Evolutionary conservation across 208 protist genomes (phyloP), one percentile per base, ranked within the genome.

Genomic region (Wallacemonas rigidus): DNA sequence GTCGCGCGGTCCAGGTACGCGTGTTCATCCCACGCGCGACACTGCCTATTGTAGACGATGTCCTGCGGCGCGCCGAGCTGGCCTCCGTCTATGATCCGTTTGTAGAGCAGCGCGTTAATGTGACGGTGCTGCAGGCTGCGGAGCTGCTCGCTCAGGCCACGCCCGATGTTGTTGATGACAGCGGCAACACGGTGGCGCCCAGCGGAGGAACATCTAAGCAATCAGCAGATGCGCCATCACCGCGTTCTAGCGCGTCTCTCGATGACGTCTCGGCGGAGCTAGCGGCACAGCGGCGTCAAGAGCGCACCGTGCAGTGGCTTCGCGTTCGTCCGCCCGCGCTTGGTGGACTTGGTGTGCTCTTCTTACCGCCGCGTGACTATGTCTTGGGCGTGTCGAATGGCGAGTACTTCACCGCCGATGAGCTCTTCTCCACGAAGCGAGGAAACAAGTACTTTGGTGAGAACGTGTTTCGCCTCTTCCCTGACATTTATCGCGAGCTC

Each of bases 341-440:
- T 12, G 51, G 50, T n/a, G 60, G 60, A 9, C 60, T 65, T 41
- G 60, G 60, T 5, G 60, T n/a, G 60, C 54, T 73, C 15, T 40
- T 48, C 58, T 35, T 67, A 50, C 9, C 48, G 2, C 65, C 74
- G 47, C 65, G 82, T 17, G 82, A 87, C 56, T 75, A 76, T 41
- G 72, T 88, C 15, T 58, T 65, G 17, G 51, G 74, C 40, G 71
- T 60, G 15, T 57, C 57, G 36, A 43, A 39, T 1, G 69, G 74
- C 1, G 82, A 78, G 62, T 88, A 83, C 72, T 75, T 77, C 40
- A 74, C 50, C 40, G 64, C 74, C 9, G 63, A 39, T 44, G 74
- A 69, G 54, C 74, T 74, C 67, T 85, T 79, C 50, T 51, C 63
- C 35, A 44, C 56, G 47, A 17, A 50, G 44, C 47, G 39, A 15